phyloP scores from a whole-genome alignment of 129 eudicot species.

The Flaveria trinervia region DNA sequence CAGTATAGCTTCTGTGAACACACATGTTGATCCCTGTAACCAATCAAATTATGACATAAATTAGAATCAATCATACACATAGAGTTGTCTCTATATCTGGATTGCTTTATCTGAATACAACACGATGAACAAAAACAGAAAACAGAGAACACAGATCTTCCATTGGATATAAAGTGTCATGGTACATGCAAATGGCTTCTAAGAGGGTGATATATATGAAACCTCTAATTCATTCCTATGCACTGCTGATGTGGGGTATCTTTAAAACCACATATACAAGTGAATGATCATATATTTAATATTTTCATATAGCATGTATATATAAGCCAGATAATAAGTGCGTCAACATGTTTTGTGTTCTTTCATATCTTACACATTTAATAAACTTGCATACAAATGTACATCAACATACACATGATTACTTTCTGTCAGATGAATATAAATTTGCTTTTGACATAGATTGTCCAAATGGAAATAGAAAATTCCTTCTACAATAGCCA shows the following conservation, averaged over 20 bases:
- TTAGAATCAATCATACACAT: conserved; percentile 26
- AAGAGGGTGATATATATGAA: not conserved
- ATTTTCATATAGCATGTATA: not conserved
- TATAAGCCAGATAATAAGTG: not conserved
- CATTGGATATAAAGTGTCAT: not conserved
- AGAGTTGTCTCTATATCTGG: not conserved
- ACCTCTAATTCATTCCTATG: not conserved
- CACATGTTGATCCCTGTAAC: conserved; percentile 91
- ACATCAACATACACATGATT: not conserved
- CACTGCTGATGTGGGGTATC: not conserved
- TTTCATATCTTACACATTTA: not conserved
- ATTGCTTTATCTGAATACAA: not conserved
- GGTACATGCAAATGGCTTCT: not conserved
- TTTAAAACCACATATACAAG: not conserved
- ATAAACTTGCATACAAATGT: conserved; percentile 7
- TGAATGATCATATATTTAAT: not conserved
- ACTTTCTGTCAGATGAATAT: conserved; percentile 6
- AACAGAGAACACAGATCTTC: conserved; percentile 3
- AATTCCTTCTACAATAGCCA: not conserved
- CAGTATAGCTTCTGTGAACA: conserved; percentile 78
- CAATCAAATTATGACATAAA: conserved; percentile 21
- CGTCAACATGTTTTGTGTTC: not conserved
- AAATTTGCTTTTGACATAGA: not conserved
- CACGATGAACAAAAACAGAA: not conserved
- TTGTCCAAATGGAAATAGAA: conserved; percentile 8